Percentiles rank a stretch among this genome's conserved stretches.
phyloP scores from a whole-genome alignment of 306 rosid genomes.

The Mimosa pudica region DNA sequence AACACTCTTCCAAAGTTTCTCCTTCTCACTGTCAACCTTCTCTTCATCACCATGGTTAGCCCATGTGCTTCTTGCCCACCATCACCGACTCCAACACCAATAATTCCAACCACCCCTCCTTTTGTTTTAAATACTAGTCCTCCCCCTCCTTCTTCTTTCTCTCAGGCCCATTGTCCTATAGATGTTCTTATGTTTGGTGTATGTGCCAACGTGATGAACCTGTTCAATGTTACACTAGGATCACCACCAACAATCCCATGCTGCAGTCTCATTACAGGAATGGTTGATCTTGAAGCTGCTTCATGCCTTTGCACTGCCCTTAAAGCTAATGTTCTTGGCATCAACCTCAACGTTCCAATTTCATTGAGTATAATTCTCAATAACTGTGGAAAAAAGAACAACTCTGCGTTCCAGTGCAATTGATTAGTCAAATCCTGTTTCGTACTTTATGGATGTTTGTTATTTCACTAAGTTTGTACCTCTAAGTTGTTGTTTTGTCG shows the following conservation, averaged over 20 bases:
- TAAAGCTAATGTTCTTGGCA: conserved; percentile 47
- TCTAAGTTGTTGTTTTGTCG: too few relatives aligned
- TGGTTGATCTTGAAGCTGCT: conserved; percentile 47
- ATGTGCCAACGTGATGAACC: conserved; percentile 48
- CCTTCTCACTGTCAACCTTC: conserved; percentile 31
- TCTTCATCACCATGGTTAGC: conserved; percentile 34
- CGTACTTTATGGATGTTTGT: neutral
- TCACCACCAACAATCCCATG: conserved; percentile 49
- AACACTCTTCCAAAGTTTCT: conserved; percentile 28
- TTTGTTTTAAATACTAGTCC: too few relatives aligned
- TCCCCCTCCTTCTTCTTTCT: neutral
- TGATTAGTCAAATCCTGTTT: neutral
- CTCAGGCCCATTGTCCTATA: too few relatives aligned
- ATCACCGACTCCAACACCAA: neutral
- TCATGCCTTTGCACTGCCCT: conserved; percentile 57
- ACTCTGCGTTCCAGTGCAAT: conserved; percentile 33
- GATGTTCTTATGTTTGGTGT: too few relatives aligned
- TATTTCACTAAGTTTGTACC: neutral
- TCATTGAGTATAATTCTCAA: conserved; percentile 55
- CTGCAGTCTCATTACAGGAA: conserved; percentile 44
- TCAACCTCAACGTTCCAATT: conserved; percentile 51
- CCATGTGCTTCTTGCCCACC: conserved; percentile 7
- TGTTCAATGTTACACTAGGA: conserved; percentile 45
- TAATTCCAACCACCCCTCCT: neutral
- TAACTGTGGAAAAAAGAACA: conserved; percentile 49